Evolutionary conservation across 2,329 filamentous ascomycete genomes (phyloP), one percentile per base, ranked within the genome.

Genomic region (Pseudogymnoascus sp.): DNA sequence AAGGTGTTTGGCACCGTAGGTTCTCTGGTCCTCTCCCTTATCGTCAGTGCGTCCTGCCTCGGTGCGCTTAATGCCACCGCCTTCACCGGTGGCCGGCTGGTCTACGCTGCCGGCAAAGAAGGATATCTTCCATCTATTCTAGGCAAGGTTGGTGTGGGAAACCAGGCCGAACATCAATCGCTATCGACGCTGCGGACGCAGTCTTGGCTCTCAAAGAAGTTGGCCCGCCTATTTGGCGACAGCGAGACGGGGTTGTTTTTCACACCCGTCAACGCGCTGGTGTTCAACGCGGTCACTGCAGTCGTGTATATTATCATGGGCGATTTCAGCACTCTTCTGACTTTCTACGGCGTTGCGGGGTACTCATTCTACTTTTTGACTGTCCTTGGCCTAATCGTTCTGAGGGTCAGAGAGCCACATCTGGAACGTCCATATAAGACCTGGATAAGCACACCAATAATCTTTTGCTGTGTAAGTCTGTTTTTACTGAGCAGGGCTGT

Each of bases 281-380:
- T 88, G 1, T 84, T 97, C 67, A 99, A 99, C 74, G 82, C 82
- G 39, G 66, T 77, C 3, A 76, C 99, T 20, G 96, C 91, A 0
- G 76, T 82, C 3, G 77, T 82, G 1, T 99, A 97, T 76, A 86
- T 96, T 64, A 70, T 89, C 2, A 86, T 96, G 4, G 94, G 94
- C 74, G 91, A 96, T 73, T 97, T 99, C 72, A 81, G 86, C 59
- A 96, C 93, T 0, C 83, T 99, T 2, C 82, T 97, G 62, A 97
- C 94, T 0, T 99, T 99, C 73, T 97, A 97, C 76, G 94, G 94
- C 61, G 94, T 99, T 11, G 94, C 94, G 0, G 92, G 92, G 12
- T 99, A 99, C 73, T 90, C 90, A 0, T 99, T 99, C 72, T 99
- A 99, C 77, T 99, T 99, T 74, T 78, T 96, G 61, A 95, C 93